Base-by-base conservation (phyloP, 208 protist species). In the Acanthamoeba rhysodes region DNA sequence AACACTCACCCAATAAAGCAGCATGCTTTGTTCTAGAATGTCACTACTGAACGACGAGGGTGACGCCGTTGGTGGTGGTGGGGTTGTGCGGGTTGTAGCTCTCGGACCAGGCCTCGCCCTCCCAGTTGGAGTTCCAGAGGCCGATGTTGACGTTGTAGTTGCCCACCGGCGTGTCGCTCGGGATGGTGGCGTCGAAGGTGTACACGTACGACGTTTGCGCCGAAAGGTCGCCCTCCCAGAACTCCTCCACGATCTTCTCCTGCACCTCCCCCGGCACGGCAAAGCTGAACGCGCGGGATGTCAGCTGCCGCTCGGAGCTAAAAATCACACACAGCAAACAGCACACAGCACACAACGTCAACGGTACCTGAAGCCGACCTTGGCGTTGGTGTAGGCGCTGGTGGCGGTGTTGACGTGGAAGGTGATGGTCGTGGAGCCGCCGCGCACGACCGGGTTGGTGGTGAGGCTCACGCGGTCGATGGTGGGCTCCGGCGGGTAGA, bases 331-430 rank as follows among this genome's bases (percentile, higher is more conserved):
- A 41, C 37, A 41, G 37, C 4, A n/a, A n/a, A 41, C 37, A 41
- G 4, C 37, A 41, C 37, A 4, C 37, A 41, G 4, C 37, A 4
- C 37, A 41, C 37, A 41, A 41, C 37, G 2, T 41, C 66, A 74
- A n/a, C n/a, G 24, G n/a, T 64, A 76, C 68, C 68, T 76, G 70
- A 48, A 78, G 8, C 70, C 70, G 29, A 78, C 70, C 70, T 45
- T 48, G 70, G 70, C 70, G 70, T 45, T n/a, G 18, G 29, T 10
- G 70, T 78, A 78, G 70, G 70, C 27, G 20, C 3, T 45, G 29
- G 9, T 78, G 34, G 70, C 70, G 12, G 70, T 78, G 70, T 78
- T 78, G 70, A 78, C 70, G 37, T 78, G 37, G 70, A 78, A 78
- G 14, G 34, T 78, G 18, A 78, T n/a, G 70, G 18, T 78, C 0